Percentiles rank a stretch among this genome's conserved stretches.
Conservation (phyloP, 495 filamentous ascomycete species). For the Talaromyces wortmannii region DNA sequence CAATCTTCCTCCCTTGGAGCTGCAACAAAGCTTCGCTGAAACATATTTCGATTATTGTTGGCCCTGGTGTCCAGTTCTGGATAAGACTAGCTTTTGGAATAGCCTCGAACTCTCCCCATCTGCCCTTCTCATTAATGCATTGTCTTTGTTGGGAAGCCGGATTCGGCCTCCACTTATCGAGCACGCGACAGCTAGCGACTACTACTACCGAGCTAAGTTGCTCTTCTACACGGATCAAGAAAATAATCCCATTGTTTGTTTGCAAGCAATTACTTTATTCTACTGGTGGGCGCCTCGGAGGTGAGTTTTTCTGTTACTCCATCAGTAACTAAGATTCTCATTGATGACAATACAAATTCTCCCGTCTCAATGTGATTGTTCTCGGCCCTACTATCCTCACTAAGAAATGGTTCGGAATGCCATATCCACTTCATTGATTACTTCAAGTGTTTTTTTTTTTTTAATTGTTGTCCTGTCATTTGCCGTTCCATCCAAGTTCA, state of each 20-base stretch:
- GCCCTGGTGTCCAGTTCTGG: constrained; percentile 26
- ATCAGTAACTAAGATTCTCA: no score
- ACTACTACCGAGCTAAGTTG: constrained; percentile 21
- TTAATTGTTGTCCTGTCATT: no score
- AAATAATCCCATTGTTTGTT: constrained; percentile 14
- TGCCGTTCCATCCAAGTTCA: no score
- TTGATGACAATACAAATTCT: no score
- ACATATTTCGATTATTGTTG: constrained; percentile 28
- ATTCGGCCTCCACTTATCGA: constrained; percentile 24
- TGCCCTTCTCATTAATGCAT: constrained; percentile 22
- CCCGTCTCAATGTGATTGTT: no score
- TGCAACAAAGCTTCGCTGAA: constrained; percentile 25
- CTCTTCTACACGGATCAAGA: constrained; percentile 27
- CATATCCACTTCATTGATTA: no score
- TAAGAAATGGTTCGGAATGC: no score
- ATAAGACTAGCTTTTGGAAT: constrained; percentile 12
- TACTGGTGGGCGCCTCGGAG: constrained; percentile 39
- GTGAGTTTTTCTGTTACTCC: no score
- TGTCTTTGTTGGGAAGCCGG: constrained; percentile 22
- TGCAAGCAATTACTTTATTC: constrained; percentile 24
- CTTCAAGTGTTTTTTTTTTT: no score
- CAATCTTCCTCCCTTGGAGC: no score
- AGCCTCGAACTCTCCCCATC: constrained; percentile 16
- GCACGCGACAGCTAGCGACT: constrained; percentile 21
- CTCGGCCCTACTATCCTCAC: constrained; percentile 12